phyloP scores from a whole-genome alignment of 2,329 filamentous ascomycete genomes.

The Alternaria sp. region DNA sequence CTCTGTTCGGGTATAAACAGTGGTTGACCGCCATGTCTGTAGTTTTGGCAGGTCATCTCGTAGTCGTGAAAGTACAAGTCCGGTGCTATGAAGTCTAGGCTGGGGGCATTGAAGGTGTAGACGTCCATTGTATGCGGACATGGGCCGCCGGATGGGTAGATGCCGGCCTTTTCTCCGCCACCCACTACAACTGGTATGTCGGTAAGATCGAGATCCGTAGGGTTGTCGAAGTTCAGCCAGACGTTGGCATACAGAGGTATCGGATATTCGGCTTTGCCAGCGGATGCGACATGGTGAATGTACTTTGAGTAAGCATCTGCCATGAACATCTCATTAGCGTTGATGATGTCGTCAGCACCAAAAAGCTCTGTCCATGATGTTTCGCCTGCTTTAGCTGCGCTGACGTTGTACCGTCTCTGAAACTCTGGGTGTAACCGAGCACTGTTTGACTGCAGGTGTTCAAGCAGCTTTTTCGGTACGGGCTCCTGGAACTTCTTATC shows the following conservation, averaged over 20 bases:
- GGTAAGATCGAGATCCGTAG: slow-evolving; percentile 36
- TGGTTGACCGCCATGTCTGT: slow-evolving; percentile 52
- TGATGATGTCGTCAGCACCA: slow-evolving; percentile 37
- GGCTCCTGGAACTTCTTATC: slow-evolving; percentile 50
- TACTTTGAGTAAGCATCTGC: slow-evolving; percentile 54
- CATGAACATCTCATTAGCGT: slow-evolving; percentile 56
- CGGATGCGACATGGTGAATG: slow-evolving; percentile 49
- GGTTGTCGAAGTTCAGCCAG: slow-evolving; percentile 53
- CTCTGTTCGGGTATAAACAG: slow-evolving; percentile 62
- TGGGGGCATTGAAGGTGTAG: slow-evolving; percentile 51
- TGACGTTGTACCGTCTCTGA: slow-evolving; percentile 30
- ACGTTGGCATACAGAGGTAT: slow-evolving; percentile 55
- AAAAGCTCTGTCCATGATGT: slow-evolving; percentile 50
- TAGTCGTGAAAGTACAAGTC: slow-evolving; percentile 60
- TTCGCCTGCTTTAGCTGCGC: slow-evolving; percentile 15
- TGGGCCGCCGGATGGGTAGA: slow-evolving; percentile 57
- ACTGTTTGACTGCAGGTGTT: slow-evolving; percentile 27
- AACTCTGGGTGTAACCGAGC: slow-evolving; percentile 26
- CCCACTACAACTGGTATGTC: slow-evolving; percentile 47
- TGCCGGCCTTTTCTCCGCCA: slow-evolving; percentile 51
- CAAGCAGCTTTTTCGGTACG: slow-evolving; percentile 45
- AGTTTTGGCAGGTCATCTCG: slow-evolving; percentile 51
- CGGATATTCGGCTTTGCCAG: slow-evolving; percentile 49
- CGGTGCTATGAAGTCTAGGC: slow-evolving; percentile 56
- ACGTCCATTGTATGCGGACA: slow-evolving; percentile 54